A percentile compares a stretch with the other conserved stretches of the same genome.
These are phyloP conservation scores for Tausonia pullulans DNA, from an alignment of 1,284 basidiomycete species.

Conservation along the genomic window DNA sequence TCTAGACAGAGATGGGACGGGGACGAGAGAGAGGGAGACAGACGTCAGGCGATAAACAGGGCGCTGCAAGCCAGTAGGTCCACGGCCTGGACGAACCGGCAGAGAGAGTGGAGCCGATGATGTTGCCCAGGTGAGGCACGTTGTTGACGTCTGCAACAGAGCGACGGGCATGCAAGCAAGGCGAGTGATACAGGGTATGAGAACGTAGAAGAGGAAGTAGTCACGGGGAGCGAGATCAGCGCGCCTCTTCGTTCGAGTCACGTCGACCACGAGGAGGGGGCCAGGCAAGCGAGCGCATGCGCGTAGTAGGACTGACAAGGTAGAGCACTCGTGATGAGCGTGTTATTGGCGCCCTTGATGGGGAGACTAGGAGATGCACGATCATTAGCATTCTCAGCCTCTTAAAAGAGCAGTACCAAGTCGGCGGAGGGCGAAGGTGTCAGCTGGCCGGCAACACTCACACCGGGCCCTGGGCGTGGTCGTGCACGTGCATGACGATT, in stretches of 20 bases:
- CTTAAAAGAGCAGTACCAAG: background rate
- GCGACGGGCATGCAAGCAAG: background rate
- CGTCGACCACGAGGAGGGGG: background rate
- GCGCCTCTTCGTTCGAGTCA: background rate
- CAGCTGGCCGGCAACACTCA: background rate
- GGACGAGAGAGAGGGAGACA: constrained; percentile 25
- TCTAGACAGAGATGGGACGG: constrained; percentile 61
- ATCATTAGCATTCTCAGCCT: too few relatives aligned
- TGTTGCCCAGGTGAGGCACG: constrained; percentile 98
- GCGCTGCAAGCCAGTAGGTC: background rate
- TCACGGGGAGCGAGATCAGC: background rate
- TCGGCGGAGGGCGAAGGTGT: background rate
- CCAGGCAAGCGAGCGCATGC: background rate
- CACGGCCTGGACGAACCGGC: background rate
- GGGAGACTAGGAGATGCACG: constrained; percentile 52
- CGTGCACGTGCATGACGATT: constrained; percentile 4
- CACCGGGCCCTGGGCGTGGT: background rate
- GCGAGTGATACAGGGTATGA: background rate
- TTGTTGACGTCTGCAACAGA: constrained; percentile 72
- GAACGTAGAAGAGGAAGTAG: background rate
- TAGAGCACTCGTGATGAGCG: constrained; percentile 89
- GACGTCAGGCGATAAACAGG: background rate
- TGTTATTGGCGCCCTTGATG: constrained; percentile 68
- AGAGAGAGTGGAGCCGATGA: constrained; percentile 72
- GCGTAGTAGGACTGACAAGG: constrained; percentile 46